These are phyloP conservation scores for Raffaelea ambrosiae DNA, from an alignment of 2,329 filamentous ascomycete species.

Conservation along the genomic window DNA sequence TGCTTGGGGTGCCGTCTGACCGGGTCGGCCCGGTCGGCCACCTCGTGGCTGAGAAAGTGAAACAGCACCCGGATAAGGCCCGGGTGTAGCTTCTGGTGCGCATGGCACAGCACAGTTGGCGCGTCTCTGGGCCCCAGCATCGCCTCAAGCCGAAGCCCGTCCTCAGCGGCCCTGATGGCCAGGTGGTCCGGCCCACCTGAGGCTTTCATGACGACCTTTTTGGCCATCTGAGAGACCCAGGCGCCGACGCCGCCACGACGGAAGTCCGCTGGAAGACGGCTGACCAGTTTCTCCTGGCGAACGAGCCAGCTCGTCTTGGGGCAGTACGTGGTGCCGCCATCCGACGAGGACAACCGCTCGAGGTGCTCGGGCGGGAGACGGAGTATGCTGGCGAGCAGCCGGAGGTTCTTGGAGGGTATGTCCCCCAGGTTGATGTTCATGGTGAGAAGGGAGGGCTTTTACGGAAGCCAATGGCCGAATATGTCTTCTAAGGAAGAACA, in stretches of 20 bases:
- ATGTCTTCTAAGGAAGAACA: no score
- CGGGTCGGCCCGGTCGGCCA: slow-evolving; percentile 10
- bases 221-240: slow-evolving; percentile 19
- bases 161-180: slow-evolving; percentile 7
- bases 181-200: slow-evolving; percentile 5
- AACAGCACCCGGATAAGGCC: slow-evolving; percentile 13
- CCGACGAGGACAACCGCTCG: background rate
- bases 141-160: slow-evolving; percentile 4
- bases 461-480: no score
- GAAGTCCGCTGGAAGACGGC: no score
- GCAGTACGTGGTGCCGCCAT: no score
- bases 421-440: background rate
- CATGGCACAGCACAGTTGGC: slow-evolving; percentile 14
- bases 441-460: background rate
- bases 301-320: no score
- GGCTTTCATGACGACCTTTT: slow-evolving; percentile 4
- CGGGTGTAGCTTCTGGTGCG: slow-evolving; percentile 15
- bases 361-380: slow-evolving; percentile 4
- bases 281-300: no score
- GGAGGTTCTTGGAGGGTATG: background rate
- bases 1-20: slow-evolving; percentile 9
- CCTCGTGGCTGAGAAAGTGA: slow-evolving; percentile 24
- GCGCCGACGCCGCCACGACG: slow-evolving; percentile 24
- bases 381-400: slow-evolving; percentile 6
- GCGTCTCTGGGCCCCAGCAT: background rate